Percentiles rank a stretch among this genome's conserved stretches.
phyloP scores from a whole-genome alignment of 306 rosid genomes.

The Sophora flavescens region DNA sequence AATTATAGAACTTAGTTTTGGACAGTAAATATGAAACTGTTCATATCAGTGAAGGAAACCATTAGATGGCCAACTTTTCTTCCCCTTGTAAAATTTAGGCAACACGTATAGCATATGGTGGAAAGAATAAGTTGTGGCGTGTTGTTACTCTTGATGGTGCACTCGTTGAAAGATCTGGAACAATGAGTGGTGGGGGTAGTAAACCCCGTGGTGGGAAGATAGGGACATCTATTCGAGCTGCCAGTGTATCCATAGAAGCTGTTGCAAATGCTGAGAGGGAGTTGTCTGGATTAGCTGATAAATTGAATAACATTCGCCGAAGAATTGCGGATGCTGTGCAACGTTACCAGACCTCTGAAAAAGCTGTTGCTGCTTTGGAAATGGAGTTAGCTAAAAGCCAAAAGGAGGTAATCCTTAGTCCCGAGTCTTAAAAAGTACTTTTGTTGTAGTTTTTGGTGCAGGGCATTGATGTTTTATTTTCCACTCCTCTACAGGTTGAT shows the following conservation, averaged over 20 bases:
- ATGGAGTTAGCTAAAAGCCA: slow-evolving; percentile 88
- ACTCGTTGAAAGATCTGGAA: slow-evolving; percentile 88
- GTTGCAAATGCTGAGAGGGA: slow-evolving; percentile 81
- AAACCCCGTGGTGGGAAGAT: slow-evolving; percentile 97
- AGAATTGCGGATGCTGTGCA: slow-evolving; percentile 65
- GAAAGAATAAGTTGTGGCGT: slow-evolving; percentile 71
- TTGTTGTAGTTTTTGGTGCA: slow-evolving; percentile 30
- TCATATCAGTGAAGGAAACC: slow-evolving; percentile 18
- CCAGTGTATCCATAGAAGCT: slow-evolving; percentile 83
- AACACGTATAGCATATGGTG: slow-evolving; percentile 79
- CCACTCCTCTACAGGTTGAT: slow-evolving; percentile 64
- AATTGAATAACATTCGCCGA: slow-evolving; percentile 67
- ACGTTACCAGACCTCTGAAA: slow-evolving; percentile 76
- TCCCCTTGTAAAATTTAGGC: slow-evolving; percentile 62
- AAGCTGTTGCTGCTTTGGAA: slow-evolving; percentile 68
- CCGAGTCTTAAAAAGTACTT: slow-evolving; percentile 11
- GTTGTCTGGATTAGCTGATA: slow-evolving; percentile 58
- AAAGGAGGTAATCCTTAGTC: slow-evolving; percentile 73
- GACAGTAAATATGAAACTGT: slow-evolving; percentile 5
- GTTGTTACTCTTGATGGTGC: slow-evolving; percentile 98
- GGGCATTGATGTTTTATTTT: slow-evolving; percentile 22
- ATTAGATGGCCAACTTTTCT: slow-evolving; percentile 36
- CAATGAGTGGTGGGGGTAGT: slow-evolving; percentile 95
- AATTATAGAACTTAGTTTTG: slow-evolving; percentile 1
- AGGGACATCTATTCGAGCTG: slow-evolving; percentile 86